Conservation (phyloP, 2,329 filamentous ascomycete genomes). For the Claviceps citrina region DNA sequence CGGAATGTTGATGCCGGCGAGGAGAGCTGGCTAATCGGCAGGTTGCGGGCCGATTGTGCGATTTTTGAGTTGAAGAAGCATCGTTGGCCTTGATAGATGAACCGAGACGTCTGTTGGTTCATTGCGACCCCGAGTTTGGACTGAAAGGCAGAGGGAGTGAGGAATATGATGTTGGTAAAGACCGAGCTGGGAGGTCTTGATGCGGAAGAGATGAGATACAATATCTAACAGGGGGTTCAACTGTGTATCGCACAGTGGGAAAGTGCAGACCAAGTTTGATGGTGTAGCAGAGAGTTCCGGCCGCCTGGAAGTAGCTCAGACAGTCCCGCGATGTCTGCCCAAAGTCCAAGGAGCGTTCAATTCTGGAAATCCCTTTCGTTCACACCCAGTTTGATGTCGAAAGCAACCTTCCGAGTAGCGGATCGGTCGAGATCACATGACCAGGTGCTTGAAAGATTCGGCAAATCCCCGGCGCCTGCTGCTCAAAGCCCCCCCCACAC, state of each 20-base stretch:
- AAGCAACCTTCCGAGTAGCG: too few relatives aligned
- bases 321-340: too few relatives aligned
- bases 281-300: not conserved
- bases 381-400: too few relatives aligned
- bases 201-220: not conserved
- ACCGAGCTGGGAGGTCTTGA: not conserved
- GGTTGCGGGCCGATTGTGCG: constrained; percentile 6
- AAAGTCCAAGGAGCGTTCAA: too few relatives aligned
- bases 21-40: constrained; percentile 9
- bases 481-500: constrained; percentile 17
- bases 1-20: constrained; percentile 9
- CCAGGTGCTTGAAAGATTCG: constrained; percentile 8
- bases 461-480: constrained; percentile 19
- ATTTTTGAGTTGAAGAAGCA: constrained; percentile 7
- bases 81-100: constrained; percentile 11
- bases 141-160: too few relatives aligned
- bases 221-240: too few relatives aligned
- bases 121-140: too few relatives aligned
- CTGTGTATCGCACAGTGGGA: too few relatives aligned
- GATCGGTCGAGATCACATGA: constrained; percentile 25
- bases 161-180: not conserved
- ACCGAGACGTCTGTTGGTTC: constrained; percentile 13
- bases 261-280: not conserved
- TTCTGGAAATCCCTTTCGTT: too few relatives aligned
- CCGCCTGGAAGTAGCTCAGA: too few relatives aligned